Conservation (phyloP, 192 early-diverging fungal genomes). For the Coemansia sp. region DNA sequence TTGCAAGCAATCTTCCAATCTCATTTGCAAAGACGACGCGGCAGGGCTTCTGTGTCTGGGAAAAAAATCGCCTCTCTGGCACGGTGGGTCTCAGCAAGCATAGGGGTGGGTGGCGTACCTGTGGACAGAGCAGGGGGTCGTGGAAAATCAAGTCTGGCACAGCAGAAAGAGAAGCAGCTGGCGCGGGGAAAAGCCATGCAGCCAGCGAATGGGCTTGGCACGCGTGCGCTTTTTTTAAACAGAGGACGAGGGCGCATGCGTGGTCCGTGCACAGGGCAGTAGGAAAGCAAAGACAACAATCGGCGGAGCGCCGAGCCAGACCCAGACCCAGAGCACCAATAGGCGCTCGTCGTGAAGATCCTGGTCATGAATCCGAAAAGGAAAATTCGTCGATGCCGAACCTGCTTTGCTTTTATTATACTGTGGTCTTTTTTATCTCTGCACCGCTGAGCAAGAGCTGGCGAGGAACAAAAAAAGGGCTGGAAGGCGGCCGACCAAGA, state of each 20-base stretch:
- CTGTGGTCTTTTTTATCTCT: too few species aligned
- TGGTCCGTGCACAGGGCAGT: constrained; percentile 18
- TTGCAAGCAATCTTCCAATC: not conserved
- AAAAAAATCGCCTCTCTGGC: not conserved
- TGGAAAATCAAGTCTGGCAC: constrained; percentile 2
- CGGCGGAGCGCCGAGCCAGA: too few species aligned
- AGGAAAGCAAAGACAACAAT: not conserved
- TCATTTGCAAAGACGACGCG: too few species aligned
- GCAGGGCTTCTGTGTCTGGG: not conserved
- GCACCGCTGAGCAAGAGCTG: too few species aligned
- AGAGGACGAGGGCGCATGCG: not conserved
- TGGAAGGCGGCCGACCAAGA: too few species aligned
- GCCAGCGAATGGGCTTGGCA: constrained; percentile 6
- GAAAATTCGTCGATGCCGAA: not conserved
- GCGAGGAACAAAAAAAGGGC: too few species aligned
- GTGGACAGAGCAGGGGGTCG: constrained; percentile 7
- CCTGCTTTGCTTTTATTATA: not conserved
- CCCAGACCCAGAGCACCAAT: not conserved
- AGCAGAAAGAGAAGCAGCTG: not conserved
- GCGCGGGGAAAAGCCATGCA: constrained; percentile 12
- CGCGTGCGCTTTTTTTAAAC: constrained; percentile 5
- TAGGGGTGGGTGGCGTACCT: constrained; percentile 3
- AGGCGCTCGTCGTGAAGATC: too few species aligned
- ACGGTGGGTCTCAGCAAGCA: not conserved
- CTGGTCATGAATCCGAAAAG: too few species aligned